phyloP scores from a whole-genome alignment of 805 yeast genomes.

The Wickerhamiella occidentalis region DNA sequence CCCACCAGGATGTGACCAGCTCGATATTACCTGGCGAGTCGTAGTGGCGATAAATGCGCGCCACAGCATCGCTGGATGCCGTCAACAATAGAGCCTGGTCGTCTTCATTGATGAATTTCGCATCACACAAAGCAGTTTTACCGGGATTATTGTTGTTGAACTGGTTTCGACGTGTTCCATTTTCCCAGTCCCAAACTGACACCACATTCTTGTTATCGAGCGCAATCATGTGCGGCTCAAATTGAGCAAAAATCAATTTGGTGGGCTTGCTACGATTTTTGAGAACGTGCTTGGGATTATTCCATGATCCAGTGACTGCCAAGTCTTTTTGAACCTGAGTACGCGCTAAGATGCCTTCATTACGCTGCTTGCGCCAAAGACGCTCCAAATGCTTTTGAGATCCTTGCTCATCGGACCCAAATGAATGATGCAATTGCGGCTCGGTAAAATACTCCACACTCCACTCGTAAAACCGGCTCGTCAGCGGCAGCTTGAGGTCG shows the following conservation, averaged over 20 bases:
- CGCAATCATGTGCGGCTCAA: slow-evolving; percentile 69
- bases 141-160: slow-evolving; percentile 77
- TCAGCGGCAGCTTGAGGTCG: slow-evolving; percentile 23
- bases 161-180: slow-evolving; percentile 42
- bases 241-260: slow-evolving; percentile 70
- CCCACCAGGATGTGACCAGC: slow-evolving; percentile 82
- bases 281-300: slow-evolving; percentile 52
- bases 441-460: slow-evolving; percentile 84
- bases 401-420: slow-evolving; percentile 84
- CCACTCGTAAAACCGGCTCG: slow-evolving; percentile 32
- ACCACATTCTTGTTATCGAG: slow-evolving; percentile 77
- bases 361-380: slow-evolving; percentile 81
- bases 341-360: slow-evolving; percentile 71
- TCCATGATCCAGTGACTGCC: slow-evolving; percentile 82
- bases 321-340: slow-evolving; percentile 83
- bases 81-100: slow-evolving; percentile 74
- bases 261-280: slow-evolving; percentile 28
- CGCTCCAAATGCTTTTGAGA: slow-evolving; percentile 71
- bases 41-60: slow-evolving; percentile 70
- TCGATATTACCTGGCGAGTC: slow-evolving; percentile 44
- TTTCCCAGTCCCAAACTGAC: slow-evolving; percentile 80
- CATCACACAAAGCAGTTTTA: slow-evolving; percentile 80
- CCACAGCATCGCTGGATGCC: slow-evolving; percentile 91
- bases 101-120: slow-evolving; percentile 82
- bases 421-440: slow-evolving; percentile 78